Evolutionary conservation across 768 basidiomycete species (phyloP), one percentile per base, ranked within the genome.

Genomic region (Sutorius australiensis): DNA sequence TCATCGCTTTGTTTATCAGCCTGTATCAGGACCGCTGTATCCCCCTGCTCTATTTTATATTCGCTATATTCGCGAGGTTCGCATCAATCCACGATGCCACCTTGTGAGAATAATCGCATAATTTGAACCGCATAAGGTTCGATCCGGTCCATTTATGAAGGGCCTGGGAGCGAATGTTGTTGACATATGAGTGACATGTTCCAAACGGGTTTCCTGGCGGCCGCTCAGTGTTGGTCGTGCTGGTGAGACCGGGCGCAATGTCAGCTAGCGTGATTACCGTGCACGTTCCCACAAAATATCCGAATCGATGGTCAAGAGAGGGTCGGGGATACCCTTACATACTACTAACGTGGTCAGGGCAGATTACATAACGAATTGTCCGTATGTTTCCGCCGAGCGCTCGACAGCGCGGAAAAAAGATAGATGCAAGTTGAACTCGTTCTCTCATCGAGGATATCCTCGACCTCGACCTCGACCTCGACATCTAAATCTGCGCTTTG

Each of bases 1-100:
- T 47, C 53, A 51, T 55, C 38, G 51, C 55, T 52, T 53, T 61
- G 51, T 38, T 33, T 58, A 60, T 57, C 60, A 56, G 17, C 41
- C 54, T 56, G 62, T 68, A 65, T 54, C 56, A 48, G 53, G 51
- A 53, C 54, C 62, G 60, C 50, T 59, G 59, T 62, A 68, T 58
- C 45, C 39, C 60, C 55, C 38, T 33, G 37, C 44, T 51, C 38
- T 55, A 59, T 54, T 52, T 46, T 61, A 61, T 58, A 50, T 24
- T 56, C 21, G 48, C 46, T 61, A 61, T 58, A 50, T 24, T 56
- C 21, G 48, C 46, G 52, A 56, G 48, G 46, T 51, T 56, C 51
- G 53, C 58, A 59, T 57, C 55, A 53, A 38, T 19, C n/a, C 46
- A 32, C 46, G 40, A 48, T 53, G 48, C 50, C 48, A 51, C 41